Evolutionary conservation across 305 asterid genomes (phyloP), one percentile per base, ranked within the genome.

Genomic region (Fraxinus sp.): DNA sequence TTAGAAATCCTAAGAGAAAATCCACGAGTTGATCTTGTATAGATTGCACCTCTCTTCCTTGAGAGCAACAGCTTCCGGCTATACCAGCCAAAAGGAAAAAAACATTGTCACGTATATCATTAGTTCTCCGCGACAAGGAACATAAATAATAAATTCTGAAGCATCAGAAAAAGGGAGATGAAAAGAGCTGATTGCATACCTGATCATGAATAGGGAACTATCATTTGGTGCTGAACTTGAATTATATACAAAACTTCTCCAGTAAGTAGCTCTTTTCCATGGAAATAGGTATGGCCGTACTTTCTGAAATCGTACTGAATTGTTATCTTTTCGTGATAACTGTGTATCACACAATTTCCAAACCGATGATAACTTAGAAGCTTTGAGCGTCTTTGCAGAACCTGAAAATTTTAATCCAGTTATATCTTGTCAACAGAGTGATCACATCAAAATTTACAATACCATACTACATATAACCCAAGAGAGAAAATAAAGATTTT

Each of bases 1-100:
- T 93, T 90, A 79, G 97, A 93, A 86, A 92, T 90, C 86, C 83
- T 87, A 74, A 96, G 95, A 83, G 98, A 93, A 84, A 92, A 95
- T 28, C 99, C 98, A 87, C 87, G 90, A 46, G 85, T 77, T 57
- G 98, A 93, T 86, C 95, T 94, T 74, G 92, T 93, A 88, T 96
- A 96, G 80, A 93, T 76, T 62, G 99, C 92, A 80, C 94, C 94
- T 87, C 98, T 89, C 87, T 90, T 94, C 81, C 93, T 91, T 83
- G 98, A 87, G 32, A 93, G 85, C 85, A 89, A 82, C 77, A 91
- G 83, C 79, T 92, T 91, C 86, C 88, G 92, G 89, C 98, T 96
- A 87, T 86, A 86, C 81, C 78, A 74, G 78, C 64, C 76, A 81
- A 75, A 74, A 18, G 74, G 72, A 86, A 16, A 28, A 81, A 74